A percentile compares a stretch with the other conserved stretches of the same genome.
Evolutionary conservation across 2,329 filamentous ascomycete species (phyloP).

Genomic region (Juglanconis sp.): DNA sequence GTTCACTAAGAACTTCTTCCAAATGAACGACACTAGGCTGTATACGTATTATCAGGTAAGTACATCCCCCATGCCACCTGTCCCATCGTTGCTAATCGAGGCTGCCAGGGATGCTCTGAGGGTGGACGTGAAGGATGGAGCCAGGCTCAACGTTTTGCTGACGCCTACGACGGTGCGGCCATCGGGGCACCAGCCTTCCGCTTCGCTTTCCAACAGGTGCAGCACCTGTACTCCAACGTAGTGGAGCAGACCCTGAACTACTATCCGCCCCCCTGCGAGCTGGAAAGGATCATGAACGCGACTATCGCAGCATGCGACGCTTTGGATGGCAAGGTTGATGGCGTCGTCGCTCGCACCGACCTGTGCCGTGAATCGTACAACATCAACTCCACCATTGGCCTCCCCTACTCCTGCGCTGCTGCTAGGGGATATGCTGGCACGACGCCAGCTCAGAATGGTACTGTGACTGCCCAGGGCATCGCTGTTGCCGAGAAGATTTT

Average conservation of each 20-base stretch:
- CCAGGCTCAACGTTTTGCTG: constrained; percentile 36
- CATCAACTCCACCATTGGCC: constrained; percentile 41
- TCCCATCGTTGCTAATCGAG: neutral
- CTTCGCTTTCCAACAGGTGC: constrained; percentile 34
- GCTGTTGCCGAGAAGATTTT: constrained; percentile 29
- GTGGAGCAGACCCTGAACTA: constrained; percentile 40
- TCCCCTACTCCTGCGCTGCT: constrained; percentile 27
- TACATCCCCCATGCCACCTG: too few relatives aligned
- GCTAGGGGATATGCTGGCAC: constrained; percentile 14
- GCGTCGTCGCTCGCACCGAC: constrained; percentile 17
- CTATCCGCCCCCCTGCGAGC: constrained; percentile 35
- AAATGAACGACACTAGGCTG: constrained; percentile 27
- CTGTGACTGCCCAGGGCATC: constrained; percentile 12
- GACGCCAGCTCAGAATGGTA: constrained; percentile 11
- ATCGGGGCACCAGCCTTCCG: constrained; percentile 45
- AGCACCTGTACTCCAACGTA: constrained; percentile 23
- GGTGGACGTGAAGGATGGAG: constrained; percentile 49
- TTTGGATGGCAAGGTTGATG: constrained; percentile 9
- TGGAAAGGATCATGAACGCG: constrained; percentile 18
- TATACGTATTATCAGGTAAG: constrained; percentile 51
- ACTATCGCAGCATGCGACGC: constrained; percentile 12
- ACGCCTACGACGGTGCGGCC: constrained; percentile 42
- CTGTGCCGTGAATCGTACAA: constrained; percentile 42
- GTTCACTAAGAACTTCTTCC: constrained; percentile 39
- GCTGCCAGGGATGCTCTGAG: constrained; percentile 40